phyloP scores from a whole-genome alignment of 192 early-diverging fungal species.

The Jimgerdemannia flammicorona region DNA sequence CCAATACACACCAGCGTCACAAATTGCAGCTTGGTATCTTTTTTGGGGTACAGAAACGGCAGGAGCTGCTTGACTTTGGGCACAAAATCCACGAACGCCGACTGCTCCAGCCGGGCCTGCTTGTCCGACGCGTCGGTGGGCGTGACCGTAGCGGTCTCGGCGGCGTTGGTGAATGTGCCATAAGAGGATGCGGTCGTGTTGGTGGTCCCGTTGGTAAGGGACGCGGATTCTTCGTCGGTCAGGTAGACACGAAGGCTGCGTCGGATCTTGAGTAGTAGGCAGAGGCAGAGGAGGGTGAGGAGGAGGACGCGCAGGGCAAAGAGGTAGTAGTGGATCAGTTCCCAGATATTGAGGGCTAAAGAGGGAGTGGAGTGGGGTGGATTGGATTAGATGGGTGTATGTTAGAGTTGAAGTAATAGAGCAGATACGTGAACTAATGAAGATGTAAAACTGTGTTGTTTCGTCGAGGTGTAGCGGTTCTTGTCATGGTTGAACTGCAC shows the following conservation, averaged over 20 bases:
- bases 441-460: background rate
- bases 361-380: background rate
- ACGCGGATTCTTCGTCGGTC: background rate
- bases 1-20: slow-evolving; percentile 60
- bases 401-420: background rate
- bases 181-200: slow-evolving; percentile 10
- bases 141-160: background rate
- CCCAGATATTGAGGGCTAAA: background rate
- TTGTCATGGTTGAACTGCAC: background rate
- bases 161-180: slow-evolving; percentile 17
- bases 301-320: background rate
- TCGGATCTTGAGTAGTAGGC: background rate
- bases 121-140: too few relatives aligned
- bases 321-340: background rate
- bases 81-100: slow-evolving; percentile 37
- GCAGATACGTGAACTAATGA: background rate
- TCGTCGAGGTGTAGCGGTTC: background rate
- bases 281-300: background rate
- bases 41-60: slow-evolving; percentile 77
- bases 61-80: slow-evolving; percentile 52
- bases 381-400: background rate
- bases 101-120: background rate
- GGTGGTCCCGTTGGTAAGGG: background rate
- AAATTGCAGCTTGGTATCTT: slow-evolving; percentile 50
- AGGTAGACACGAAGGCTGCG: background rate